Base-by-base conservation (phyloP, 805 yeast species). In the Candida methanosorbosa region DNA sequence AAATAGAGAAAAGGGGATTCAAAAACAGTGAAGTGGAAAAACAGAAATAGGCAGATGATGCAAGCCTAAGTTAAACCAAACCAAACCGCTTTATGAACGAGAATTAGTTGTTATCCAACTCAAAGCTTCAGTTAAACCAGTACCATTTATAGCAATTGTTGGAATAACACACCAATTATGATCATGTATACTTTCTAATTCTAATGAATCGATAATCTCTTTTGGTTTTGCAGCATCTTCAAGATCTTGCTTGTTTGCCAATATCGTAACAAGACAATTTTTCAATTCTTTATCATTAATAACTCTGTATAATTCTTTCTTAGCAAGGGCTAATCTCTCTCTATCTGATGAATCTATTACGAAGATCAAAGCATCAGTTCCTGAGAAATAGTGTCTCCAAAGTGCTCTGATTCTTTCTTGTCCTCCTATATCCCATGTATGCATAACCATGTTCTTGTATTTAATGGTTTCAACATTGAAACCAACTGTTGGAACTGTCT, bases 341-440 rank as follows among this genome's bases (percentile, higher is more conserved):
- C 61, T 54, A 58, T 87, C 95, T 7, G 82, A 75, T 5, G 86
- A 72, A 59, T 88, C 97, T 40, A 88, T 81, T 36, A 88, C 97
- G 57, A 84, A 88, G 36, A 88, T 85, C 38, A 88, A 69, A 9
- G 95, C 95, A 53, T 86, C 82, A 4, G 96, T 85, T 26, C 95
- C 95, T 11, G 94, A 83, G 60, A 82, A 86, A 61, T 88, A 88
- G 55, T 88, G 96, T 59, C 96, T 77, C 97, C 97, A 88, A 38
- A 88, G 67, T 0, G 94, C 94, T 53, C 96, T 75, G 46, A 87
- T 74, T 57, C 94, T 69, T 50, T 83, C 94, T 64, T 86, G 97
- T 55, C 96, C 97, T 62, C 97, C 97, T 41, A 92, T 92, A 59
- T 79, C 62, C 98, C 94, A 82, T 16, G 81, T 57, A 44, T 79